Conservation (phyloP, 129 eudicot species). For the Helianthus tuberosus region DNA sequence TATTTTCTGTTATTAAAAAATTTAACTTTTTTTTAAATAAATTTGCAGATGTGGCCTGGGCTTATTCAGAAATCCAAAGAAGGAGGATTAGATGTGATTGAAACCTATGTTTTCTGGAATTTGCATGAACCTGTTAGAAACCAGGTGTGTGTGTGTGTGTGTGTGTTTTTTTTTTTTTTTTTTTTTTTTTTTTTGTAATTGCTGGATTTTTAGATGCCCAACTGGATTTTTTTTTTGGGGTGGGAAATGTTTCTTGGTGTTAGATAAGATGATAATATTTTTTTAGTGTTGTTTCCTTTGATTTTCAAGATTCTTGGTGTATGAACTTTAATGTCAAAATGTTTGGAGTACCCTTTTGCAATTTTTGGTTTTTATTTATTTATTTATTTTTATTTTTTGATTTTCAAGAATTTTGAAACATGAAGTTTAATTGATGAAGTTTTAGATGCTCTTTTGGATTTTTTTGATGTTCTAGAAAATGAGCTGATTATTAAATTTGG, state of each 20-base stretch:
- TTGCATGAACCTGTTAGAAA: constrained; percentile 89
- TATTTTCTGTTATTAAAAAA: no score
- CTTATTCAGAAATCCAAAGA: constrained; percentile 96
- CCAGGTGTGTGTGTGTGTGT: constrained; percentile 47
- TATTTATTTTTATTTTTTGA: no score
- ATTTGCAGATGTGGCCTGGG: constrained; percentile 96
- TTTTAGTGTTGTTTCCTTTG: neutral
- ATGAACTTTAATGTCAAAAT: no score
- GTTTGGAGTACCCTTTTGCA: no score
- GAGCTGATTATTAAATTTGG: no score
- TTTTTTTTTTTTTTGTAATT: neutral
- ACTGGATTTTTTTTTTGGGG: constrained; percentile 11
- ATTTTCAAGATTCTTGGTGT: neutral
- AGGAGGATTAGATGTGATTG: constrained; percentile 93
- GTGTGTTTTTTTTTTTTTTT: neutral
- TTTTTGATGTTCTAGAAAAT: no score
- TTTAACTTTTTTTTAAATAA: constrained; percentile 2
- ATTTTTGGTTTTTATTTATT: no score
- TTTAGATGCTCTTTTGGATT: no score
- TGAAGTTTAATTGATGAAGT: no score
- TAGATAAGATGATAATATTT: neutral
- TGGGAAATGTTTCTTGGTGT: constrained; percentile 7
- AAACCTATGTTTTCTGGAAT: constrained; percentile 96
- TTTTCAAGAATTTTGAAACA: no score
- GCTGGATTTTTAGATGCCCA: constrained; percentile 1